Percentiles rank a stretch among this genome's conserved stretches.
Evolutionary conservation across 2,329 filamentous ascomycete species (phyloP).

Genomic region (Penicillium expansum): DNA sequence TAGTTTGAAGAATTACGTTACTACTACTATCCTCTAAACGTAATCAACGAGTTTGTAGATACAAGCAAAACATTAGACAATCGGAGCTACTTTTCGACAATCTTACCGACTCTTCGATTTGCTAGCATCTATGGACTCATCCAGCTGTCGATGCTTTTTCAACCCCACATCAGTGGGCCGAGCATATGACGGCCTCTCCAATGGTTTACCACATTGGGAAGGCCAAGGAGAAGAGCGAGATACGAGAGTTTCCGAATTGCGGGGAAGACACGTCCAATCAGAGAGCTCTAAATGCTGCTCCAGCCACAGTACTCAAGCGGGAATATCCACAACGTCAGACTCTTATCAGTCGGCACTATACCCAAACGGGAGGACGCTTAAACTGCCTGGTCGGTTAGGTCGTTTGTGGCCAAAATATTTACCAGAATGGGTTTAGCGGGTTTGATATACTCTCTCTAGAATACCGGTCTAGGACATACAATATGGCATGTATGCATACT

Average conservation of each 20-base stretch:
- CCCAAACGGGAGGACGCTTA: background rate
- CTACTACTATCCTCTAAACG: background rate
- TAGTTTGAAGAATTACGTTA: background rate
- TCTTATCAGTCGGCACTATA: background rate
- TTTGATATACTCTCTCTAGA: no score
- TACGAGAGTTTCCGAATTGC: background rate
- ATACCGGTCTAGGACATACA: background rate
- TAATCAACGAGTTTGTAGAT: background rate
- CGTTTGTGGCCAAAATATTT: background rate
- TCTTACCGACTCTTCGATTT: background rate
- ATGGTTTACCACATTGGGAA: background rate
- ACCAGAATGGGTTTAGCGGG: background rate
- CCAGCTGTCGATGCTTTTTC: background rate
- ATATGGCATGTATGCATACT: background rate
- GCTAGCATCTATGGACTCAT: background rate
- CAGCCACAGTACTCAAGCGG: background rate
- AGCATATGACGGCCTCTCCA: no score
- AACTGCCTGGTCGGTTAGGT: background rate
- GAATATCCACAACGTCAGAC: background rate
- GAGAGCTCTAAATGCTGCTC: background rate
- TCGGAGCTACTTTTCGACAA: background rate
- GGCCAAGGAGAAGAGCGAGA: background rate
- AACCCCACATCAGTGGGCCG: background rate
- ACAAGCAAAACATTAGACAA: background rate
- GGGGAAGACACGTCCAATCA: background rate